Conservation (phyloP, 2,329 filamentous ascomycete species). For the Trichoderma asperellum region DNA sequence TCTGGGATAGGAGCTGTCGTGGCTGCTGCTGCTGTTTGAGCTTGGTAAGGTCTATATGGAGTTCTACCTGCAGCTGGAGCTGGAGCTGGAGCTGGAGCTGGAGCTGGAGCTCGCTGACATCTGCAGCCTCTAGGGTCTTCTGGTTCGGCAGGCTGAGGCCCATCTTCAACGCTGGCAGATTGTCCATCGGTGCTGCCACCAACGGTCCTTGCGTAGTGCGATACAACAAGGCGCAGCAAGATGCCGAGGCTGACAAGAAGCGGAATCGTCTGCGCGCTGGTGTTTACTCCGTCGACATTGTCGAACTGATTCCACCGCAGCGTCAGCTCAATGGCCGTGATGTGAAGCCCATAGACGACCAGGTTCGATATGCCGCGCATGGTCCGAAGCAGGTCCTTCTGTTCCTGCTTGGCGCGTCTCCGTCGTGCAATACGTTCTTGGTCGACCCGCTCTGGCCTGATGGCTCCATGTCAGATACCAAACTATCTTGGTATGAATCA, state of each 20-base stretch:
- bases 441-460: conserved; percentile 25
- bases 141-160: background rate
- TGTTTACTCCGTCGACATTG: conserved; percentile 34
- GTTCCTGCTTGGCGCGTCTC: conserved; percentile 28
- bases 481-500: background rate
- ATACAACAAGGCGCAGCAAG: conserved; percentile 35
- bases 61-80: background rate
- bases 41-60: background rate
- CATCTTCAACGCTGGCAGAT: background rate
- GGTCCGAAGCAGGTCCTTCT: conserved; percentile 34
- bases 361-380: conserved; percentile 34
- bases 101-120: background rate
- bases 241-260: conserved; percentile 40
- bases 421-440: conserved; percentile 8
- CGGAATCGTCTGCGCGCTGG: conserved; percentile 40
- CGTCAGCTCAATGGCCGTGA: conserved; percentile 41
- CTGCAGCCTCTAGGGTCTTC: background rate
- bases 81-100: background rate
- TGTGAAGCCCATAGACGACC: conserved; percentile 38
- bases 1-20: background rate
- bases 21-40: background rate
- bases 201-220: conserved; percentile 31
- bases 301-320: conserved; percentile 42
- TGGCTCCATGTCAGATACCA: conserved; percentile 4
- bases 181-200: conserved; percentile 14